A percentile compares a stretch with the other conserved stretches of the same genome.
These are phyloP conservation scores for Ballota nigra DNA, from an alignment of 257 asterid species.

Conservation along the genomic window DNA sequence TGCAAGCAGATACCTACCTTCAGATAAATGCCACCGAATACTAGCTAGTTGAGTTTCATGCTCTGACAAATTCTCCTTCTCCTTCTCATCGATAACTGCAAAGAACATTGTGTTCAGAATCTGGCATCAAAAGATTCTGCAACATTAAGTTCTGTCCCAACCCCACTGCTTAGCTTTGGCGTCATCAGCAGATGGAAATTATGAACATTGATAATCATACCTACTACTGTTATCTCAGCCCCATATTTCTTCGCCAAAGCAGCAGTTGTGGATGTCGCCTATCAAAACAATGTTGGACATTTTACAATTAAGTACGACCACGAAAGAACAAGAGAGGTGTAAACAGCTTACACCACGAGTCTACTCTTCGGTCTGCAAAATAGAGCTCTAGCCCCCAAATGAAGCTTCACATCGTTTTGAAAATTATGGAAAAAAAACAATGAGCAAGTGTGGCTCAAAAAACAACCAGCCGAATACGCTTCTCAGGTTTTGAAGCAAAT, in stretches of 20 bases:
- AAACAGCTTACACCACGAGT: background rate
- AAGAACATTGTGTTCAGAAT: constrained; percentile 29
- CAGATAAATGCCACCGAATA: constrained; percentile 94
- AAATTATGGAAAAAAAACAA: background rate
- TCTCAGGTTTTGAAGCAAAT: background rate
- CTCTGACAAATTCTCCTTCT: constrained; percentile 66
- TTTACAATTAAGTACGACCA: background rate
- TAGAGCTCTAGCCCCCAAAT: background rate
- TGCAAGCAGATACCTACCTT: constrained; percentile 44
- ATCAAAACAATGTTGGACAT: constrained; percentile 12
- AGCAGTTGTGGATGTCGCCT: constrained; percentile 91
- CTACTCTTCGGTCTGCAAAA: background rate
- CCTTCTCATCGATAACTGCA: constrained; percentile 92
- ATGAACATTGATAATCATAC: constrained; percentile 36
- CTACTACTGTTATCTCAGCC: constrained; percentile 91
- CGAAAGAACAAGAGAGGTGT: background rate
- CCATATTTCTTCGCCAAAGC: constrained; percentile 98
- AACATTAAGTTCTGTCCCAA: constrained; percentile 14
- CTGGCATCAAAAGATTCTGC: constrained; percentile 25
- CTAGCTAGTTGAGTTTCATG: constrained; percentile 90
- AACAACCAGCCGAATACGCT: background rate
- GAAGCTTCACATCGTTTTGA: background rate
- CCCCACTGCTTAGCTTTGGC: background rate
- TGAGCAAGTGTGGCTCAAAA: background rate
- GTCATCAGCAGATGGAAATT: background rate